A percentile compares a stretch with the other conserved stretches of the same genome.
These are phyloP conservation scores for Fusarium papillatum DNA, from an alignment of 2,329 filamentous ascomycete species.

Conservation along the genomic window DNA sequence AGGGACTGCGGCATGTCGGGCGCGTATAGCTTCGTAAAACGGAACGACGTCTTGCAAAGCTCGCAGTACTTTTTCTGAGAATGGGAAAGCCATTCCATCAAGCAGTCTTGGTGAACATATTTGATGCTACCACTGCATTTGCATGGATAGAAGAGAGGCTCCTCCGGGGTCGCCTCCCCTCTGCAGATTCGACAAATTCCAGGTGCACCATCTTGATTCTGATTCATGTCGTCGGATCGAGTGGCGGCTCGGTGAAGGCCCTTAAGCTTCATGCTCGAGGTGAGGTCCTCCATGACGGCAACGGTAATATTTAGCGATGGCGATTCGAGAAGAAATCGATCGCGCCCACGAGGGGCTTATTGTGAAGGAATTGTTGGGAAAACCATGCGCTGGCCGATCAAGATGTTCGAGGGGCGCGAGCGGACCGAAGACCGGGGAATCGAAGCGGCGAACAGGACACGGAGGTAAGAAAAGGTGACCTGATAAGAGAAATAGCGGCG, in stretches of 20 bases:
- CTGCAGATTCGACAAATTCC: constrained; percentile 98
- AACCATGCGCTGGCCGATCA: constrained; percentile 38
- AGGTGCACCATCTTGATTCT: constrained; percentile 54
- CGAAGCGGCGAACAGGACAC: constrained; percentile 4
- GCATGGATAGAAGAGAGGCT: constrained; percentile 97
- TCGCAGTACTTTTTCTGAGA: constrained; percentile 99
- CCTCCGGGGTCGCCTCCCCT: constrained; percentile 84
- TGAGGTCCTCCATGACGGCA: constrained; percentile 43
- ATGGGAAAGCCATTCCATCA: constrained; percentile 99
- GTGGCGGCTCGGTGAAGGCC: constrained; percentile 41
- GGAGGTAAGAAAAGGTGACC: neutral
- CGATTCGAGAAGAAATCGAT: constrained; percentile 37
- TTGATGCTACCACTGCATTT: constrained; percentile 99
- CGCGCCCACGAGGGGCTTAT: constrained; percentile 48
- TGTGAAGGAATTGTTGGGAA: constrained; percentile 16
- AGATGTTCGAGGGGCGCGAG: constrained; percentile 24
- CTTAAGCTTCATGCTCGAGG: constrained; percentile 38
- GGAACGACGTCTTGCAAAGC: constrained; percentile 97
- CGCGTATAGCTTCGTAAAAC: constrained; percentile 97
- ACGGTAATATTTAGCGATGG: constrained; percentile 23
- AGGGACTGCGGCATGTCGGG: constrained; percentile 91
- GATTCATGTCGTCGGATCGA: constrained; percentile 43
- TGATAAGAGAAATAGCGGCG: too few species aligned
- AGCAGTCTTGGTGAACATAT: constrained; percentile 96
- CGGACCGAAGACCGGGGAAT: constrained; percentile 6